Conservation (phyloP, 208 protist genomes). For the Trypanosoma cruzi region DNA sequence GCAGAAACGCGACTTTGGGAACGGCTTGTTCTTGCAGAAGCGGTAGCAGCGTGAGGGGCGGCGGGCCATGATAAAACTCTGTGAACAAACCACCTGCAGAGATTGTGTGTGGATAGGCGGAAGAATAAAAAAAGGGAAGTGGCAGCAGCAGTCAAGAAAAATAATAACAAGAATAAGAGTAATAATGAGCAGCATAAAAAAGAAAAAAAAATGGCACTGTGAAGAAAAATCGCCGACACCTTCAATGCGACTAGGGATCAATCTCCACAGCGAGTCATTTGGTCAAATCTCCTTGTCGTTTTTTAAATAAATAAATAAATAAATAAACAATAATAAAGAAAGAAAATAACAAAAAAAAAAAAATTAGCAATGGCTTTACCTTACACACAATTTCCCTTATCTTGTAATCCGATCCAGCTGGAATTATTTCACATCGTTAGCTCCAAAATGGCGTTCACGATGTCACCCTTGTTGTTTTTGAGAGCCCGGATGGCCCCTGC, state of each 20-base stretch:
- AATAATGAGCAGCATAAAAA: background rate
- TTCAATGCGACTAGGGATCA: too few relatives aligned
- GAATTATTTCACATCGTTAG: constrained; percentile 62
- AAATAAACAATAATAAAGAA: background rate
- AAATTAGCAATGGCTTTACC: background rate
- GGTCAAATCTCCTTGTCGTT: too few relatives aligned
- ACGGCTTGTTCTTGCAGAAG: constrained; percentile 72
- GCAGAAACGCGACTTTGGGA: constrained; percentile 94
- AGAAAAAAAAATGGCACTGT: too few relatives aligned
- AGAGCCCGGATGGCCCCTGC: constrained; percentile 82
- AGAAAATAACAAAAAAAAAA: constrained; percentile 28
- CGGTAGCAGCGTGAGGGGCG: constrained; percentile 58
- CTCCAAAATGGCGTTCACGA: constrained; percentile 91
- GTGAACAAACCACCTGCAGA: constrained; percentile 26
- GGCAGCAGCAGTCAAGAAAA: constrained; percentile 19
- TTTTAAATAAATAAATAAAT: too few relatives aligned
- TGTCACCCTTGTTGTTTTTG: constrained; percentile 86
- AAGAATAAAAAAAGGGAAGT: too few relatives aligned
- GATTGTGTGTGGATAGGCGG: background rate
- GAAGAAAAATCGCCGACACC: too few relatives aligned
- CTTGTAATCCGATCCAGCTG: background rate
- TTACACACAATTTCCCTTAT: constrained; percentile 3
- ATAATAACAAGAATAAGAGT: constrained; percentile 19
- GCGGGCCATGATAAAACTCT: constrained; percentile 43
- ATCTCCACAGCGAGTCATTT: too few relatives aligned